Conservation (phyloP, 192 early-diverging fungal genomes). For the Chytriomyces sp. region DNA sequence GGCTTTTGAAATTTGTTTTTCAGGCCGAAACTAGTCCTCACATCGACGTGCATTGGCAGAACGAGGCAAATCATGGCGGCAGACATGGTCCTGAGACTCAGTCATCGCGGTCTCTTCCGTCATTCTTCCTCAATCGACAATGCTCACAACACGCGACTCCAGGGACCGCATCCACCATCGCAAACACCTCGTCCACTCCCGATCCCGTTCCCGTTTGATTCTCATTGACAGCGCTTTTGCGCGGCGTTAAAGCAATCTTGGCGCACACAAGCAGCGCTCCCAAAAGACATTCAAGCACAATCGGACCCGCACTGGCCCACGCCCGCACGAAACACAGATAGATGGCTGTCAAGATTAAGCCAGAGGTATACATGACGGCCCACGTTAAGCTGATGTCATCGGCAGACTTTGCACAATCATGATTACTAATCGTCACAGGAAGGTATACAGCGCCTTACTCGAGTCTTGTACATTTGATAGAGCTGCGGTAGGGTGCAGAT, state of each 20-base stretch:
- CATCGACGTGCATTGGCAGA: no score
- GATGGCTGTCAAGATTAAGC: background rate
- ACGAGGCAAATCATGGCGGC: no score
- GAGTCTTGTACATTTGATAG: slow-evolving; percentile 10
- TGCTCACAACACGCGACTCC: background rate
- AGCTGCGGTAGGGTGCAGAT: background rate
- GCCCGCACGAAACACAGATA: background rate
- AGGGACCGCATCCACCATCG: background rate
- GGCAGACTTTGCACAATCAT: background rate
- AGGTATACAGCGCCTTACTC: background rate
- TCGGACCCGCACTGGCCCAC: slow-evolving; percentile 2
- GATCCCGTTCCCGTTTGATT: background rate
- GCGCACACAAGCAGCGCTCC: background rate
- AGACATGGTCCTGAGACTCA: no score
- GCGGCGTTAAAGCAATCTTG: background rate
- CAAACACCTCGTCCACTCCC: background rate
- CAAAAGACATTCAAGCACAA: background rate
- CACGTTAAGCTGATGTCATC: slow-evolving; percentile 1
- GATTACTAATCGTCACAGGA: background rate
- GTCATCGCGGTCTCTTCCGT: no score
- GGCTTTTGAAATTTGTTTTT: no score
- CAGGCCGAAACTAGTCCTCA: no score
- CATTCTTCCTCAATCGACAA: background rate
- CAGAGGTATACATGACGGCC: background rate
- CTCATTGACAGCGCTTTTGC: background rate